phyloP scores from a whole-genome alignment of 805 yeast species.

The Myxozyma neotropica region DNA sequence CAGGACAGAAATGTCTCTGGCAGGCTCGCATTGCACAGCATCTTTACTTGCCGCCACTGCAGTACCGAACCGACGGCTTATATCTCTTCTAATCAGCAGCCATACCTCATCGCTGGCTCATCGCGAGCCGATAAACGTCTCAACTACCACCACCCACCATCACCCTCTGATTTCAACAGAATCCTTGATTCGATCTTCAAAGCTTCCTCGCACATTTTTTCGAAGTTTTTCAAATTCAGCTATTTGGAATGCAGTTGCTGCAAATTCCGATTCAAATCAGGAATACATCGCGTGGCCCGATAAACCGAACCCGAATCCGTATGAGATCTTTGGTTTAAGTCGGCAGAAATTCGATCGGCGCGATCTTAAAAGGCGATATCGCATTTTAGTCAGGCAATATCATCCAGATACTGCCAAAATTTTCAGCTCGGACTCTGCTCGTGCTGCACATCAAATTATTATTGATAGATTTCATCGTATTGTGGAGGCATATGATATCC shows the following conservation, averaged over 20 bases:
- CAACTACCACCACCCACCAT: too few species aligned
- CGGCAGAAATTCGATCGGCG: conserved; percentile 45
- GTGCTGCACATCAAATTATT: conserved; percentile 33
- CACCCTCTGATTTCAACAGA: too few species aligned
- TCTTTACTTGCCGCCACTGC: neutral
- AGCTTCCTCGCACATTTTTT: neutral
- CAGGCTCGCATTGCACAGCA: neutral
- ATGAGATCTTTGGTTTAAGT: conserved; percentile 60
- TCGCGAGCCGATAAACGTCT: too few species aligned
- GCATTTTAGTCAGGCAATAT: conserved; percentile 67
- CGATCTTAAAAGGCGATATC: conserved; percentile 54
- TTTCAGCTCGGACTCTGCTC: conserved; percentile 38
- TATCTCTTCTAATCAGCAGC: neutral
- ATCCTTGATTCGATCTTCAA: too few species aligned
- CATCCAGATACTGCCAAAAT: conserved; percentile 67
- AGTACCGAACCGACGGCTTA: neutral
- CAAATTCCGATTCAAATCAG: neutral
- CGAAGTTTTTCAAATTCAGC: conserved; percentile 1
- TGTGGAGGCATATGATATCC: conserved; percentile 60
- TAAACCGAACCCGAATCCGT: conserved; percentile 61
- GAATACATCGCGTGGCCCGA: conserved; percentile 63
- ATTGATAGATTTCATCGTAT: conserved; percentile 56
- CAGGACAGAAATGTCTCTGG: neutral
- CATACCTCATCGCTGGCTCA: neutral
- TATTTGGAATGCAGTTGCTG: neutral